Percentiles rank a stretch among this genome's conserved stretches.
Conservation (phyloP, 2,329 filamentous ascomycete species). For the Trichoderma lentiforme region DNA sequence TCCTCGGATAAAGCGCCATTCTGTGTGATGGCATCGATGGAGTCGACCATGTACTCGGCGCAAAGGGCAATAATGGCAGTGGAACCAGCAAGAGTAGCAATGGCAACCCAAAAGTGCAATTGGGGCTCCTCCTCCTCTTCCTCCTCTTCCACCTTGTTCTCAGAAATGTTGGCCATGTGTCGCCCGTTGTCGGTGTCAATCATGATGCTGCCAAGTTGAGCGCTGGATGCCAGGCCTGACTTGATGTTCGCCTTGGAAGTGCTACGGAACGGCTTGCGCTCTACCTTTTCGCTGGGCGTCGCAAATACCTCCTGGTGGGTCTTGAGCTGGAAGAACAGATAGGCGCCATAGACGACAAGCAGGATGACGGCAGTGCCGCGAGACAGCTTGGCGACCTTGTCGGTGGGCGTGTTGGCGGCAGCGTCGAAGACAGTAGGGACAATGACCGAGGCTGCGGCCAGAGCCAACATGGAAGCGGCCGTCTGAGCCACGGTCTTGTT, state of each 20-base stretch:
- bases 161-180: not conserved
- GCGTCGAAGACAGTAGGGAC: conserved; percentile 83
- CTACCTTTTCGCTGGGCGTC: conserved; percentile 72
- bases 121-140: conserved; percentile 69
- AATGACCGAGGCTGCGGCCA: conserved; percentile 78
- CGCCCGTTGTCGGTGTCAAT: conserved; percentile 29
- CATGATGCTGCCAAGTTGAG: conserved; percentile 37
- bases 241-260: conserved; percentile 33
- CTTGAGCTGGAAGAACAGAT: conserved; percentile 87
- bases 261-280: conserved; percentile 48
- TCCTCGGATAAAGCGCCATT: conserved; percentile 62
- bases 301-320: conserved; percentile 81
- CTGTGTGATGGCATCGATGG: conserved; percentile 65
- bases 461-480: conserved; percentile 72
- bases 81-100: conserved; percentile 66
- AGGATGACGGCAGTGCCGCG: conserved; percentile 76
- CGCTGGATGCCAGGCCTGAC: conserved; percentile 39
- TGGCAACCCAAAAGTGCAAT: conserved; percentile 67
- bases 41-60: conserved; percentile 73
- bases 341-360: conserved; percentile 76
- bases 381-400: conserved; percentile 60
- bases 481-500: conserved; percentile 91
- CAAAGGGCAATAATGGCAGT: conserved; percentile 80
- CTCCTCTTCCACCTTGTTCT: conserved; percentile 32
- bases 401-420: conserved; percentile 38